phyloP scores from a whole-genome alignment of 2,329 filamentous ascomycete genomes.

The Tolypocladium tundrense region DNA sequence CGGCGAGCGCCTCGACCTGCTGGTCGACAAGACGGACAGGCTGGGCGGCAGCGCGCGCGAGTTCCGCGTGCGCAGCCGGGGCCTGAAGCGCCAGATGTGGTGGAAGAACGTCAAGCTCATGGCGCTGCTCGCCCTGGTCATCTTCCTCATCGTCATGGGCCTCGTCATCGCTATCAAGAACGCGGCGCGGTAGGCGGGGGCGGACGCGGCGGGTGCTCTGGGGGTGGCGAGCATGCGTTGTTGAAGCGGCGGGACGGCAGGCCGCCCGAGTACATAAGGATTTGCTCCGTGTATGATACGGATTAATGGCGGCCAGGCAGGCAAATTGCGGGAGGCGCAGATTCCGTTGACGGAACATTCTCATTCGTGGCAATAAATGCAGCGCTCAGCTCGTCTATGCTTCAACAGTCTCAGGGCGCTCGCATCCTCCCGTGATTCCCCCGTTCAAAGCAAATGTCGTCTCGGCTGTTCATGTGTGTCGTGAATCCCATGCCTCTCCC shows the following conservation, averaged over 20 bases:
- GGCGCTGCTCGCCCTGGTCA: conserved; percentile 62
- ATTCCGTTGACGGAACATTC: background rate
- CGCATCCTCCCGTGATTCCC: background rate
- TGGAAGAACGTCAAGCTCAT: conserved; percentile 99
- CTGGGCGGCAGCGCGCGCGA: conserved; percentile 81
- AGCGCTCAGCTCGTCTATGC: background rate
- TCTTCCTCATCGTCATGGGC: conserved; percentile 47
- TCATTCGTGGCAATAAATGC: background rate
- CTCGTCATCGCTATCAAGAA: conserved; percentile 45
- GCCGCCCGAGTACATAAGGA: background rate
- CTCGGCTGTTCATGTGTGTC: background rate
- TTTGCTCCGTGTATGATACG: background rate
- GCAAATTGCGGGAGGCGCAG: background rate
- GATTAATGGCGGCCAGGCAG: background rate
- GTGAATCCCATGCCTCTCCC: background rate
- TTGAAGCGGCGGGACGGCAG: background rate
- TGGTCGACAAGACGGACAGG: conserved; percentile 94
- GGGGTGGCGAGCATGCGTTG: background rate
- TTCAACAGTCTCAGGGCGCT: background rate
- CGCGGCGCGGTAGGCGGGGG: conserved; percentile 3
- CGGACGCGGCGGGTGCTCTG: background rate
- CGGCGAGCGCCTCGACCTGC: conserved; percentile 82
- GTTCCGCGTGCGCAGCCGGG: conserved; percentile 78
- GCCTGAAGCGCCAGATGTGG: conserved; percentile 91
- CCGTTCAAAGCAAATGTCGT: background rate